Conservation (phyloP, 148 eudicot species). For the Cornus kousa region DNA sequence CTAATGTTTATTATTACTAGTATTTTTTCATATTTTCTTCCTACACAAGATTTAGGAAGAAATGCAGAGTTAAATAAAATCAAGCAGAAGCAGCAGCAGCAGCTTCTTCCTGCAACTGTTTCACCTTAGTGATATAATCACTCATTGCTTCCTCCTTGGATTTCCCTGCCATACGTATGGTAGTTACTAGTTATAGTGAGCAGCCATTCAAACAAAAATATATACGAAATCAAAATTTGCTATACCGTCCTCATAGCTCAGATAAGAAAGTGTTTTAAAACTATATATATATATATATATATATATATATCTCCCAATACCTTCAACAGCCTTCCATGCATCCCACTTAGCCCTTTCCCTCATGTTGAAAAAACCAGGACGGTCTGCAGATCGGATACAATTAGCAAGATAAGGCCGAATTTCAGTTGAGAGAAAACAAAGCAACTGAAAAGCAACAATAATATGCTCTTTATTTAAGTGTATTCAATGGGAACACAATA, state of each 20-base stretch:
- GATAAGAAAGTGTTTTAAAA: neutral
- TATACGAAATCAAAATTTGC: no score
- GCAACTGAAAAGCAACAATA: neutral
- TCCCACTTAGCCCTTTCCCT: conserved; percentile 91
- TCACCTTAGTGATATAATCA: conserved; percentile 94
- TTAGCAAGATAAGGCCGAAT: neutral
- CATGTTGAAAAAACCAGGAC: conserved; percentile 81
- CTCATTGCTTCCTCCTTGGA: conserved; percentile 70
- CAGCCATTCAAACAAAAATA: neutral
- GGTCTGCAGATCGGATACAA: conserved; percentile 38
- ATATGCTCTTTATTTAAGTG: neutral
- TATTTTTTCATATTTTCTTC: no score
- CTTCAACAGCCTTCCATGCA: conserved; percentile 93
- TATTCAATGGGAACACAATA: conserved; percentile 9
- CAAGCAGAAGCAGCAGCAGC: conserved; percentile 33
- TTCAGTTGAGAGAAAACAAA: neutral
- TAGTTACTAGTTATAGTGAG: neutral
- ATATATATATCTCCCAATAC: conserved; percentile 25
- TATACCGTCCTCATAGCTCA: neutral
- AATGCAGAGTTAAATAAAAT: conserved; percentile 13
- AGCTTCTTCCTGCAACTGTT: conserved; percentile 81
- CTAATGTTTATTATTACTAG: neutral
- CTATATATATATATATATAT: neutral
- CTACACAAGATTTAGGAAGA: neutral
- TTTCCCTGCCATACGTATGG: conserved; percentile 53